phyloP scores from a whole-genome alignment of 108 stramenopile genomes.

The Nannochloropsis gaditana region DNA sequence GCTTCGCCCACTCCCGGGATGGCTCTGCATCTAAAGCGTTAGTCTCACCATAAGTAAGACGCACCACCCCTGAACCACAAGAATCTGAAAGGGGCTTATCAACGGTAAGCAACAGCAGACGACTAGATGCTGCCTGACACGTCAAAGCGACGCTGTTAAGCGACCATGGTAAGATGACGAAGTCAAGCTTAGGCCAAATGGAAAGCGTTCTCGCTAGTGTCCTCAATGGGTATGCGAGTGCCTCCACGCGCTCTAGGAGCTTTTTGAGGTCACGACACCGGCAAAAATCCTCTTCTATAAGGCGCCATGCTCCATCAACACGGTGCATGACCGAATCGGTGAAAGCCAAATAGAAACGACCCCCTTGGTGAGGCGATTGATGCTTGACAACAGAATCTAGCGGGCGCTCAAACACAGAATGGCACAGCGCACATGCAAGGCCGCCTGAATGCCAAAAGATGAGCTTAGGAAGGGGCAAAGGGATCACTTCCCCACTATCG shows the following conservation, averaged over 20 bases:
- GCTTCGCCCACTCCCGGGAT: slow-evolving; percentile 1
- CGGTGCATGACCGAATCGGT: not conserved
- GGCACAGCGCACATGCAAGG: not conserved
- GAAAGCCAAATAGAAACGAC: not conserved
- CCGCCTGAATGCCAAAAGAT: slow-evolving; percentile 14
- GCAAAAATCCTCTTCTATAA: not conserved
- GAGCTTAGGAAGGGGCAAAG: not conserved
- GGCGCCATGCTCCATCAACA: not conserved
- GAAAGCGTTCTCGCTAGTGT: not conserved
- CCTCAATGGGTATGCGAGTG: not conserved
- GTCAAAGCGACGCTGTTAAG: not conserved
- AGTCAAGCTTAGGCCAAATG: not conserved
- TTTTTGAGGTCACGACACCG: not conserved
- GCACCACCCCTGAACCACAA: not conserved
- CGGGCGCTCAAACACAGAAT: not conserved
- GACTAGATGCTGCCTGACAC: not conserved
- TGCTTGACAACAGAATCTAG: not conserved
- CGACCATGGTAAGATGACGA: not conserved
- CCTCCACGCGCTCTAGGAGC: not conserved
- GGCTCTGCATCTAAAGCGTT: not conserved
- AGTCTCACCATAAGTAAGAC: not conserved
- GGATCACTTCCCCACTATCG: not conserved
- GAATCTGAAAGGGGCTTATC: not conserved
- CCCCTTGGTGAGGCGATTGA: not conserved
- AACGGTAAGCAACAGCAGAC: slow-evolving; percentile 12